Evolutionary conservation across 306 rosid genomes (phyloP).

Genomic region (Castanea mollissima): DNA sequence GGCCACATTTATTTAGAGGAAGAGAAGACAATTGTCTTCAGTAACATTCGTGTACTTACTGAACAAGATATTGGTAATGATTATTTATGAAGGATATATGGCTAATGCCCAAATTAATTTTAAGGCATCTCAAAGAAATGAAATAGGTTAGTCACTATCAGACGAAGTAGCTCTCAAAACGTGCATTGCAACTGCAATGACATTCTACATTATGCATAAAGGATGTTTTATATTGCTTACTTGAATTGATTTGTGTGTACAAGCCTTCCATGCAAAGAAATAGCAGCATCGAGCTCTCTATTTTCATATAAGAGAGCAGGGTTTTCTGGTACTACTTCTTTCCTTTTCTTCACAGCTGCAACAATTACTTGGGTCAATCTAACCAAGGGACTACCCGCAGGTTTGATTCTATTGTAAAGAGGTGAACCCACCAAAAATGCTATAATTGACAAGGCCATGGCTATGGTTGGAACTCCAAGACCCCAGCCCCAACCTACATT

Average conservation of each 20-base stretch:
- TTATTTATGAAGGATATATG: too few relatives aligned
- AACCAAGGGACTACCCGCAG: slow-evolving; percentile 73
- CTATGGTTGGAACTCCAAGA: slow-evolving; percentile 65
- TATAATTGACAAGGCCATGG: slow-evolving; percentile 64
- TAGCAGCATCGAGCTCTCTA: slow-evolving; percentile 56
- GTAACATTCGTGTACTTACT: too few relatives aligned
- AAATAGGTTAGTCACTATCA: not conserved
- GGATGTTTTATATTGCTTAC: slow-evolving; percentile 28
- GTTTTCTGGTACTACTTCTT: slow-evolving; percentile 35
- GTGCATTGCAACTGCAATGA: not conserved
- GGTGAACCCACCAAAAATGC: slow-evolving; percentile 64
- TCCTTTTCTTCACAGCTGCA: slow-evolving; percentile 61
- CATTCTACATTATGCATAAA: not conserved
- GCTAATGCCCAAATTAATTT: too few relatives aligned
- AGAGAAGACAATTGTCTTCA: too few relatives aligned
- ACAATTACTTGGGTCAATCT: slow-evolving; percentile 63
- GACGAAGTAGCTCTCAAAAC: not conserved
- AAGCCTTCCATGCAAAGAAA: slow-evolving; percentile 59
- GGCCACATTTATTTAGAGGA: too few relatives aligned
- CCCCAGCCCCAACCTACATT: slow-evolving; percentile 83
- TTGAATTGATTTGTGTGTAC: slow-evolving; percentile 56
- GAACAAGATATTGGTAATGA: too few relatives aligned
- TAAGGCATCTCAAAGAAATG: too few relatives aligned
- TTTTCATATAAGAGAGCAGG: slow-evolving; percentile 46
- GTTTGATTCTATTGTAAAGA: slow-evolving; percentile 48